Evolutionary conservation across 768 basidiomycete species (phyloP), one percentile per base, ranked within the genome.

Genomic region (Russula sp.): DNA sequence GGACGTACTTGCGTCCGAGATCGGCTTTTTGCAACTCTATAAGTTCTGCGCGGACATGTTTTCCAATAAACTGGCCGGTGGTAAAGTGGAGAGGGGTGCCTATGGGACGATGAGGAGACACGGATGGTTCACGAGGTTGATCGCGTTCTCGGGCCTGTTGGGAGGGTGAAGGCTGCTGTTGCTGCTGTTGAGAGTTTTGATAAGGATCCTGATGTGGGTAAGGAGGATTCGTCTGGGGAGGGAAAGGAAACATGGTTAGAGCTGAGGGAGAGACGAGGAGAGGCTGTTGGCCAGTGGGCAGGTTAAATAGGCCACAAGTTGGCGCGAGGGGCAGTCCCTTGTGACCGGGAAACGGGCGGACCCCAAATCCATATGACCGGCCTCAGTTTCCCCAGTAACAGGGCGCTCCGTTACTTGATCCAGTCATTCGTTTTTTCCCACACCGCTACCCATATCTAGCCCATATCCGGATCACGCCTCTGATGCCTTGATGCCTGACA

Each of bases 1-100:
- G 16, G 48, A 69, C 71, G 49, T 56, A 74, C 74, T 75, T 75
- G 46, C 74, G 59, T 1, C 73, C 75, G 18, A 75, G 67, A 70
- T 75, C 73, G 9, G 74, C 73, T 56, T 74, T 75, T 65, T 75
- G 75, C 34, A 68, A 36, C 52, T 71, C 75, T 62, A 67, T 57
- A 60, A 64, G 68, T 60, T 71, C 63, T 46, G 70, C 70, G 22
- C 70, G 62, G 28, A 73, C 67, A 9, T 71, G 71, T 62, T 69
- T 69, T 28, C 74, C 74, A 49, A 67, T 62, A 61, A 74, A 72
- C 58, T 74, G 74, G 20, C 74, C 74, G 18, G 67, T 67, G 24
- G 67, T 56, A 32, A 74, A 75, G 22, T 63, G 56, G 57, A 74
- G 69, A 20, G 70, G 72, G 30, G 59, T 59, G 26, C 74, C 74